phyloP scores from a whole-genome alignment of 345 rosid genomes.

The Punica granatum region DNA sequence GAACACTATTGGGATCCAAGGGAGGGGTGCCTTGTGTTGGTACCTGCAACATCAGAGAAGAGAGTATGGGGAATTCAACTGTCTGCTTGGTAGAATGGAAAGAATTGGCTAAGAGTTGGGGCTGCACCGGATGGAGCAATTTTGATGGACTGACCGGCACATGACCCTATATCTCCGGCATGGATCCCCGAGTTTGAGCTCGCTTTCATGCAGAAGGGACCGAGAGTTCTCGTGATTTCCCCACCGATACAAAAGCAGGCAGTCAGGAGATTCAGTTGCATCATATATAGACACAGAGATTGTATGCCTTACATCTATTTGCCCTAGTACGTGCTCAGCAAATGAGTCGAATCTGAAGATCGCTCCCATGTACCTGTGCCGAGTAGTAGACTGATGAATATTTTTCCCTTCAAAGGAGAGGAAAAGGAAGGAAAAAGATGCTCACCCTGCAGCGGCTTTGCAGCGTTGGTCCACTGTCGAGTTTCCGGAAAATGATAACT shows the following conservation, averaged over 20 bases:
- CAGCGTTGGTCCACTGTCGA: not conserved
- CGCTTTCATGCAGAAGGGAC: not conserved
- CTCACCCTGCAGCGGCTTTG: not conserved
- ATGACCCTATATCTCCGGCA: not conserved
- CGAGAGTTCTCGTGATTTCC: not conserved
- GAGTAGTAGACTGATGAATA: not conserved
- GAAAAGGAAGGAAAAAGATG: not conserved
- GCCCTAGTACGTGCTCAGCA: not conserved
- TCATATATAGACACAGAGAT: not conserved
- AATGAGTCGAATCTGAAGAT: not conserved
- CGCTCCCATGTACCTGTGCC: not conserved
- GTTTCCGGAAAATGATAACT: not conserved
- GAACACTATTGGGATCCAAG: not conserved
- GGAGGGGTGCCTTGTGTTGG: fast-evolving
- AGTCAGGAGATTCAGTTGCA: not conserved
- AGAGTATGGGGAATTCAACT: not conserved
- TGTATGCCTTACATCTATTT: not conserved
- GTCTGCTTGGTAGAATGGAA: not conserved
- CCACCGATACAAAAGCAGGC: not conserved
- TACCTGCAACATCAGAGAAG: not conserved
- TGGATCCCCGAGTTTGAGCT: not conserved
- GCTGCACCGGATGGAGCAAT: not conserved
- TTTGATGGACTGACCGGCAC: not conserved
- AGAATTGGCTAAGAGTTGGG: not conserved
- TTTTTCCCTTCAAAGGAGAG: not conserved